Base-by-base conservation (phyloP, 257 asterid genomes). In the Solanum sejunctum region DNA sequence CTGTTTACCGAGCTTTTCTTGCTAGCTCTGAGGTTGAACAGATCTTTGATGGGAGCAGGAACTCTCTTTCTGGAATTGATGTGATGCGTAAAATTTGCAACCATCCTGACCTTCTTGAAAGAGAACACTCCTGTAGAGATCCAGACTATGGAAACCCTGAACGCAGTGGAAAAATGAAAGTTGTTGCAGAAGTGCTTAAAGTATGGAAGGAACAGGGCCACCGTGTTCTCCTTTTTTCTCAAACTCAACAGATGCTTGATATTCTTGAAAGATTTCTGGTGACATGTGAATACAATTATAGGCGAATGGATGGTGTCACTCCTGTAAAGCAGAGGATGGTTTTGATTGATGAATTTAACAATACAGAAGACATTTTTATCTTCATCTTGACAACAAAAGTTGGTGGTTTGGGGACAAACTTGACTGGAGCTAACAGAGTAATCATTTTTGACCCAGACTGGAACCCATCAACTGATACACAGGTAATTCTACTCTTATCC, bases 181-280 rank as follows among this genome's bases (percentile, higher is more conserved):
- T 97, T 84, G 89, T 95, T 86, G 91, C 93, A 18, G 94, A 95
- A 88, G 98, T 97, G 86, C 98, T 97, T n/a, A 90, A 92, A 84
- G 93, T 90, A 72, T 97, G 99, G 99, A 97, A 94, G 86, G 97
- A 91, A 85, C 99, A 97, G 89, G 98, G 98, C 83, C 99, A 97
- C 87, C 97, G 98, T 26, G 99, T 95, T 86, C 98, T 97, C 88
- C 93, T 97, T 81, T 97, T 97, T 85, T 58, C 97, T 70, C 99
- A 97, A 85, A 97, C 99, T 21, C 98, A 93, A 88, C 99, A 94
- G 92, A 97, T 97, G 98, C 99, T 97, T 83, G 99, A 97, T 93
- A 97, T 97, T 89, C 87, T 97, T 55, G 98, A 97, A 92, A 93
- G 84, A 89, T 93, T 91, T 90, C 83, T 97, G 83, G 55, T 80